Percentiles rank a stretch among this genome's conserved stretches.
These are phyloP conservation scores for Ophiognomonia clavigignenti-juglandacearum DNA, from an alignment of 2,329 filamentous ascomycete species.

Conservation along the genomic window DNA sequence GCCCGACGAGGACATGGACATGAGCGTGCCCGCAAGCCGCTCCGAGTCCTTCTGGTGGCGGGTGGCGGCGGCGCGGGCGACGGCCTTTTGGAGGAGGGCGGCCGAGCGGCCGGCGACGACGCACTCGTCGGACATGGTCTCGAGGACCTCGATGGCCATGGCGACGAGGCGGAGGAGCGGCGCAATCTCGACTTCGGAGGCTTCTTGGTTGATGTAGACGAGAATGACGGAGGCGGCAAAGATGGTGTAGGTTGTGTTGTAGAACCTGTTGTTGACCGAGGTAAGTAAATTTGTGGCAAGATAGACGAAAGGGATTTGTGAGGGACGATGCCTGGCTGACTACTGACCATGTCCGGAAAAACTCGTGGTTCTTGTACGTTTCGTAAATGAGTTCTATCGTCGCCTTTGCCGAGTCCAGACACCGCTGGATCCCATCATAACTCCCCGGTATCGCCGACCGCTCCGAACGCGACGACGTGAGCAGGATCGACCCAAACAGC, in stretches of 20 bases:
- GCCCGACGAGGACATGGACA: constrained; percentile 6
- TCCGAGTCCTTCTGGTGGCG: constrained; percentile 16
- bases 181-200: constrained; percentile 16
- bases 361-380: constrained; percentile 25
- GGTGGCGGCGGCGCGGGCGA: constrained; percentile 16
- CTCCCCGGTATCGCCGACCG: constrained; percentile 17
- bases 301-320: background rate
- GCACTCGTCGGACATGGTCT: constrained; percentile 18
- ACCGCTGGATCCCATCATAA: constrained; percentile 19
- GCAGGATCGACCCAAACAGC: constrained; percentile 23
- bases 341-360: constrained; percentile 25
- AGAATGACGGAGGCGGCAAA: constrained; percentile 26
- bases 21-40: constrained; percentile 11
- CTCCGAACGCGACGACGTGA: constrained; percentile 18
- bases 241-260: constrained; percentile 26
- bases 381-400: constrained; percentile 26
- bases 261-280: constrained; percentile 19
- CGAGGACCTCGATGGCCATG: constrained; percentile 19
- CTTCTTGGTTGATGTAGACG: constrained; percentile 23
- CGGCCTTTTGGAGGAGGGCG: constrained; percentile 21
- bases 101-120: constrained; percentile 23
- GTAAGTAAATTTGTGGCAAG: background rate
- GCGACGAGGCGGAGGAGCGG: constrained; percentile 18
- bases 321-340: background rate
- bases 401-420: constrained; percentile 22